A percentile compares a stretch with the other conserved stretches of the same genome.
Evolutionary conservation across 345 rosid species (phyloP).

Genomic region (thale cress (Arabidopsis thaliana)): DNA sequence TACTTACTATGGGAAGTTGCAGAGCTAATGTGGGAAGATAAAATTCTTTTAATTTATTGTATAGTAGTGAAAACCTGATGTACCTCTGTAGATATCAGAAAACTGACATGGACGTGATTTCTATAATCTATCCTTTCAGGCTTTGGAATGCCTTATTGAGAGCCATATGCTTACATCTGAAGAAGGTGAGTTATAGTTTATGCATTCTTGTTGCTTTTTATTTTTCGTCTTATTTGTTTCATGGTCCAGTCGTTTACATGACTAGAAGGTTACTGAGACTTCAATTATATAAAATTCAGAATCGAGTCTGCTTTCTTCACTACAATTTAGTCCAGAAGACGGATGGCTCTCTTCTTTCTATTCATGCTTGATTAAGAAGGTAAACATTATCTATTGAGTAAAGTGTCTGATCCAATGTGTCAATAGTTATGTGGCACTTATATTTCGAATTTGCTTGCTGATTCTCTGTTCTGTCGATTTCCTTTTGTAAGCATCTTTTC

Average conservation of each 20-base stretch:
- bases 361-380: constrained; percentile 94
- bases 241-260: constrained; percentile 2
- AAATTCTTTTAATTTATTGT: constrained; percentile 6
- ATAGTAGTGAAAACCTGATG: constrained; percentile 1
- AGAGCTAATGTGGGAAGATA: constrained; percentile 5
- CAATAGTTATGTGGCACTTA: background rate
- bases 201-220: background rate
- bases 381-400: constrained; percentile 27
- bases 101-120: constrained; percentile 18
- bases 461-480: constrained; percentile 24
- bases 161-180: constrained; percentile 95
- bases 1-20: constrained; percentile 12
- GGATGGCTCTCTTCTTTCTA: constrained; percentile 94
- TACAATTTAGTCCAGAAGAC: constrained; percentile 88
- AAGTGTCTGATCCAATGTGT: constrained; percentile 14
- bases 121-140: constrained; percentile 55
- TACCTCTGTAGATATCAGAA: constrained; percentile 10
- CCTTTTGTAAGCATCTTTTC: constrained; percentile 8
- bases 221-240: constrained; percentile 22
- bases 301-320: constrained; percentile 71
- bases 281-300: constrained; percentile 51
- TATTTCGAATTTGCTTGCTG: background rate
- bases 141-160: constrained; percentile 92
- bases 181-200: constrained; percentile 64
- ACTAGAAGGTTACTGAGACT: constrained; percentile 18